These are phyloP conservation scores for Boletus rubescentipes DNA, from an alignment of 768 basidiomycete species.

Conservation along the genomic window DNA sequence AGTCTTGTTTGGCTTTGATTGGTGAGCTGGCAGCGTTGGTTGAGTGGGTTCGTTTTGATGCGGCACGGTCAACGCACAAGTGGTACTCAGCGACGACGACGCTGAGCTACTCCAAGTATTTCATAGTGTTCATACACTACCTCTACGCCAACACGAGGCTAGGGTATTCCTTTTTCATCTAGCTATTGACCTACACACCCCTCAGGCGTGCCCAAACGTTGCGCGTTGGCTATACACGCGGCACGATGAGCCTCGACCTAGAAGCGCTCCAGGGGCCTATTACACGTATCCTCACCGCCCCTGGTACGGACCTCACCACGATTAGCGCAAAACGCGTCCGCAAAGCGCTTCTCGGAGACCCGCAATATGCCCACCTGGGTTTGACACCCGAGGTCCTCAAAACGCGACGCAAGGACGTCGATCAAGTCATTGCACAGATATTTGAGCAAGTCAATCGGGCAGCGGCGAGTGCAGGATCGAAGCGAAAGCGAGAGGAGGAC, in stretches of 20 bases:
- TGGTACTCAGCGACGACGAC: conserved; percentile 12
- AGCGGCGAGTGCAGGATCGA: conserved; percentile 24
- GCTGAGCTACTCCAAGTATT: conserved; percentile 1
- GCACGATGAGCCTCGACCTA: conserved; percentile 53
- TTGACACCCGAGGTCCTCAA: conserved; percentile 62
- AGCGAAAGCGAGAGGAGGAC: conserved; percentile 31
- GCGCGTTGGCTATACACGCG: not conserved
- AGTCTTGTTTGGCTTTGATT: conserved; percentile 28
- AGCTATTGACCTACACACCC: not conserved
- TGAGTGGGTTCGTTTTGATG: conserved; percentile 1
- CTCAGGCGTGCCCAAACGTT: not conserved
- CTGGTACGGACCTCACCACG: conserved; percentile 71
- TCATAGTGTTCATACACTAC: not conserved
- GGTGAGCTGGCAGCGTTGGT: conserved; percentile 7
- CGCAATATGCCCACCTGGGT: conserved; percentile 35
- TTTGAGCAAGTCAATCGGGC: conserved; percentile 57
- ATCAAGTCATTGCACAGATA: conserved; percentile 63
- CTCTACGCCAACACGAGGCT: not conserved
- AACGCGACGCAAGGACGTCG: conserved; percentile 65
- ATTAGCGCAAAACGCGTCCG: conserved; percentile 91
- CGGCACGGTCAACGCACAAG: conserved; percentile 1
- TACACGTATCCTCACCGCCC: conserved; percentile 68
- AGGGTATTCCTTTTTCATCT: not conserved
- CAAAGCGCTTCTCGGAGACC: conserved; percentile 57
- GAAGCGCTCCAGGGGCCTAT: conserved; percentile 59